Base-by-base conservation (phyloP, 164 flowering plant species). In the Platanus orientalis region DNA sequence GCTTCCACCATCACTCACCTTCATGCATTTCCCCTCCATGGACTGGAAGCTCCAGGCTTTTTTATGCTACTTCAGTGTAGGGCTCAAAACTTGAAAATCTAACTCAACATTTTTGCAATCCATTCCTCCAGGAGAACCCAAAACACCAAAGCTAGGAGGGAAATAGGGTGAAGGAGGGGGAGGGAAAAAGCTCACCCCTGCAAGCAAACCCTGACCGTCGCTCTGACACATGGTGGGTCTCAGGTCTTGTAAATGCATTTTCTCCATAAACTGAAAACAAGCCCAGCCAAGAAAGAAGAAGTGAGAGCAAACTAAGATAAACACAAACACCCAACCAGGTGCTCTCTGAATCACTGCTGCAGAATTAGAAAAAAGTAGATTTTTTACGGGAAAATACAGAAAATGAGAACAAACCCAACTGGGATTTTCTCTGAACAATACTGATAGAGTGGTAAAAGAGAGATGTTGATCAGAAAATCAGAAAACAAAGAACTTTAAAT, bases 1-100 rank as follows among this genome's bases (percentile, higher is more conserved):
- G 36, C 26, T 12, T 48, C 54, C 56, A 52, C 16, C 54, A 28
- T 13, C 53, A 51, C 29, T 25, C 19, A 23, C 56, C 32, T 32
- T 61, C 26, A 30, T 51, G 40, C 19, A 34, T 40, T 45, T 68
- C 11, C 25, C 58, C 51, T 66, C 57, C 30, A 54, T 42, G 49
- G 50, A n/a, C 74, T 54, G 58, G 54, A 64, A 68, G 63, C 42
- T 50, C 69, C 69, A 60, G 11, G 9, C 62, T 55, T 61, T 73
- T 34, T 24, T 61, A 50, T 56, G 48, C 7, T 47, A 42, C 54
- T 62, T 56, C 28, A 56, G 17, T 7, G 62, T n/a, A 39, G 51
- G 54, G 10, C 44, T 53, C 39, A 62, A 52, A 44, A 52, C 59
- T 45, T 67, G 71, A 57, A 72, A 58, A 48, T 57, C 69, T 56